Evolutionary conservation across 768 basidiomycete species (phyloP), one percentile per base, ranked within the genome.

Genomic region (Pleurotus ostreatus): DNA sequence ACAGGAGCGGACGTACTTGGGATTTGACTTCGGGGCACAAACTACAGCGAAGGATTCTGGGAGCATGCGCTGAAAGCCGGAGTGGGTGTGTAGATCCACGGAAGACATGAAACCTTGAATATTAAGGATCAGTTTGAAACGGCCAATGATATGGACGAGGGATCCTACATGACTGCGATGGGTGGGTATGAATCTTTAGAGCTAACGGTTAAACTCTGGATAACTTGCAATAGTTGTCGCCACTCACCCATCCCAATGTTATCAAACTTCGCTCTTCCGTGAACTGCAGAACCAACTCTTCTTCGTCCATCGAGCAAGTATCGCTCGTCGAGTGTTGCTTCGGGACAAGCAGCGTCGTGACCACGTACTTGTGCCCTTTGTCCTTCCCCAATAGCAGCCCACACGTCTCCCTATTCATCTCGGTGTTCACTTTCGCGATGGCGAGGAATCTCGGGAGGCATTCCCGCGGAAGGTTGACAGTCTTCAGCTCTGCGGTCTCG

Each of bases 11-110:
- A 63, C 85, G 23, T 70, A 91, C 88, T 81, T 85, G 0, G 92
- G 93, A 16, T 77, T 83, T 1, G 83, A 86, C 46, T 80, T 82
- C 0, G 94, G 94, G 3, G 93, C 91, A 64, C 92, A 94, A 13
- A 97, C 94, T 39, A 96, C 89, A 0, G 94, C 94, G 66, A 96
- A 91, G 0, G 91, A 93, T 66, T 97, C 94, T 0, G 89, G 89
- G 3, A 97, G 79, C 86, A 93, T 94, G 37, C 82, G 70, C 63
- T 96, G 94, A 71, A 94, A 97, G 6, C 82, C 87, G 1, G 89
- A 85, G 68, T 95, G 94, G 2, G 93, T 95, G 63, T 97, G 94
- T 18, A 97, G 70, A 68, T 96, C 94, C 15, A 95, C 86, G 6
- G 93, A 95, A 5, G 93, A 94, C 89, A 96, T 93, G 74, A 97